These are phyloP conservation scores for Colletotrichum sp. DNA, from an alignment of 2,329 filamentous ascomycete species.

Conservation along the genomic window DNA sequence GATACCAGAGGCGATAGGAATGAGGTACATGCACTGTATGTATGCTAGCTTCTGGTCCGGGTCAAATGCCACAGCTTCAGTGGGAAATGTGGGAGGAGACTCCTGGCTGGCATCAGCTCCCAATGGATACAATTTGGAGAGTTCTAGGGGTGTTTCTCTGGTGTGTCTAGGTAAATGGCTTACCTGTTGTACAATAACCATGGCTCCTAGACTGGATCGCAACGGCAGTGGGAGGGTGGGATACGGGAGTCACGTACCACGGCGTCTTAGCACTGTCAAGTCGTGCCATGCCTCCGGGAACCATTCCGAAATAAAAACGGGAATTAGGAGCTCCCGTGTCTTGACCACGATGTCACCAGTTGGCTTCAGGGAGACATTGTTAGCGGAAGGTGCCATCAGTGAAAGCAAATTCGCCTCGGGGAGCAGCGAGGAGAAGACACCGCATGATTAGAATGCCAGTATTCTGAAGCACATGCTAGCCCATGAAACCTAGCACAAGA, in stretches of 20 bases:
- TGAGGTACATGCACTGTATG: not conserved
- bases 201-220: not conserved
- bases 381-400: not conserved
- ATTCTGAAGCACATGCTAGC: not conserved
- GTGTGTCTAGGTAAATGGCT: not conserved
- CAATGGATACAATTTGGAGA: not conserved
- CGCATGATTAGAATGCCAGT: not conserved
- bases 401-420: not conserved
- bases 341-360: not conserved
- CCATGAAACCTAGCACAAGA: not conserved
- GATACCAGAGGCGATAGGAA: not conserved
- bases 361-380: not conserved
- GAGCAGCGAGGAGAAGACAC: not conserved
- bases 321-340: fast-evolving
- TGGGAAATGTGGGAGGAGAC: not conserved
- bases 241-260: not conserved
- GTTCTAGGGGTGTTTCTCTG: not conserved
- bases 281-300: fast-evolving
- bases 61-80: not conserved
- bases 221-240: not conserved
- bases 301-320: not conserved
- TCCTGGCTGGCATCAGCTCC: not conserved
- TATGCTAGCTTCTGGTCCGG: not conserved
- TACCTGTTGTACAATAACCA: not conserved
- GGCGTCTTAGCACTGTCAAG: not conserved